Evolutionary conservation across 306 rosid genomes (phyloP), one percentile per base, ranked within the genome.

Genomic region (Quercus wislizeni): DNA sequence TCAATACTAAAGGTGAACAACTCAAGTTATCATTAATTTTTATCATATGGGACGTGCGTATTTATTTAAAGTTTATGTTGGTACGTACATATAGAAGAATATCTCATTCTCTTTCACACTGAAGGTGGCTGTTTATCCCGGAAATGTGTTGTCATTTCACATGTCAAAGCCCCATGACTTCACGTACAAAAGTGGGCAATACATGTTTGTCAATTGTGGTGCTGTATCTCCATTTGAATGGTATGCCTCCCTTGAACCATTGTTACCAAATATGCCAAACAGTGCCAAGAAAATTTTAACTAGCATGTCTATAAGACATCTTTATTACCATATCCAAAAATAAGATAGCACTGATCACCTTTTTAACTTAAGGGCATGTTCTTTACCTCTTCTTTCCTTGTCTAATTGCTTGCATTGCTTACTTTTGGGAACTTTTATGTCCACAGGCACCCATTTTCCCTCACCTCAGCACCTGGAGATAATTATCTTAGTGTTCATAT

Each of bases 371-470:
- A 2, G 38, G 15, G 20, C 15, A 8, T 23, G 15, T 72, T 51
- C 52, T 51, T 35, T 18, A 15, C 23, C 20, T 14, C 25, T 1
- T 23, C 23, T 23, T 20, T 12, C 25, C 27, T 49, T 23, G 35
- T 30, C 55, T 28, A 4, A 10, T 68, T 84, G 76, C 69, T 63
- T 63, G 41, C 69, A 5, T 30, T 28, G 31, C 25, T 15, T 8
- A 20, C 5, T 1, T 15, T 63, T 28, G 20, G 6, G 4, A 30
- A 63, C 74, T 74, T 59, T 73, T 79, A 56, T 10, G 52, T n/a
- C 58, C 13, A 59, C 86, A 90, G 94, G 94, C 94, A 90, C 74
- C 94, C 94, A 59, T 90, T 90, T 83, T 90, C 92, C 74, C 85
- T 90, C 79, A 88, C 92, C 80, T 90, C 94, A 0, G 88, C 94